A percentile compares a stretch with the other conserved stretches of the same genome.
phyloP scores from a whole-genome alignment of 2,329 filamentous ascomycete genomes.

The Botrytis porri region DNA sequence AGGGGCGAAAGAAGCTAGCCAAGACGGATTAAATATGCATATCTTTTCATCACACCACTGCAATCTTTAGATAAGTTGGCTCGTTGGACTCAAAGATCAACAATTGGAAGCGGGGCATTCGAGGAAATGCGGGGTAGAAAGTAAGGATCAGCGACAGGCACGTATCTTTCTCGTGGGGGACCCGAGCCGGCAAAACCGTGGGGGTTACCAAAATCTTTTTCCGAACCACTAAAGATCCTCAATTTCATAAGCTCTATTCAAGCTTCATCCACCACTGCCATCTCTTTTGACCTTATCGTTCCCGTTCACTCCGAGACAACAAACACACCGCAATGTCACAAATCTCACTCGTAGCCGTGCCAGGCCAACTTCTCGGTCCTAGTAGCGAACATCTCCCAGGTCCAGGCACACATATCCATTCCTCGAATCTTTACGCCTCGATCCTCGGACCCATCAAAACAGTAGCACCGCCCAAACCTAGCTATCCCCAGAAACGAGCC shows the following conservation, averaged over 20 bases:
- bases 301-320: not conserved
- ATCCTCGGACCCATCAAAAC: constrained; percentile 70
- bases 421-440: constrained; percentile 74
- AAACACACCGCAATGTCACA: constrained; percentile 27
- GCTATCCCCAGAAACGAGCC: constrained; percentile 55
- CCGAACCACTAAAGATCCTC: not conserved
- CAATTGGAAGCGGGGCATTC: constrained; percentile 7
- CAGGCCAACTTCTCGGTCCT: constrained; percentile 76
- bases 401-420: constrained; percentile 78
- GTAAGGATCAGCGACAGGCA: not conserved
- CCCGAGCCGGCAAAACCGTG: constrained; percentile 5
- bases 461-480: constrained; percentile 41
- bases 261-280: not conserved
- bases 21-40: constrained; percentile 6
- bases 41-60: not conserved
- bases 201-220: constrained; percentile 14
- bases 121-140: constrained; percentile 9
- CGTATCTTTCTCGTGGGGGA: constrained; percentile 6
- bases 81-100: not conserved
- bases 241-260: constrained; percentile 1
- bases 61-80: not conserved
- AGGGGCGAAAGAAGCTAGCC: not conserved
- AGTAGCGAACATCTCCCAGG: constrained; percentile 67
- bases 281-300: not conserved
- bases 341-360: constrained; percentile 57